Conservation (phyloP, 768 basidiomycete genomes). For the Termitomyces sp. region DNA sequence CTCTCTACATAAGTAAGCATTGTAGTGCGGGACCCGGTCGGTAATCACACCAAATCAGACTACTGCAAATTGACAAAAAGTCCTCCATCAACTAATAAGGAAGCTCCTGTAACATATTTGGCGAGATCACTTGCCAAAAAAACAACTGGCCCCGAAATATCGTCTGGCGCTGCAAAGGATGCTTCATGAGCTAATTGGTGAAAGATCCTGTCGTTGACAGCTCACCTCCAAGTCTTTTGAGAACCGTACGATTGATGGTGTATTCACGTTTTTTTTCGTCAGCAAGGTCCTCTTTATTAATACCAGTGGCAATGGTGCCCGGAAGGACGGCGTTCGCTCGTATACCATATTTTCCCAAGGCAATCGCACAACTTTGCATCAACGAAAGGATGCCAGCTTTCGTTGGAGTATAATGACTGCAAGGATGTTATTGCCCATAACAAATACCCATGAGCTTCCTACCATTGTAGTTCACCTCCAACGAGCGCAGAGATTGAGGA, state of each 20-base stretch:
- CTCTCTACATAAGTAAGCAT: constrained; percentile 4
- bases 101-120: constrained; percentile 63
- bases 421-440: not conserved
- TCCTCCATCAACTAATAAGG: constrained; percentile 67
- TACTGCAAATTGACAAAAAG: constrained; percentile 70
- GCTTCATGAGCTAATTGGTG: not conserved
- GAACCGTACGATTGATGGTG: constrained; percentile 59
- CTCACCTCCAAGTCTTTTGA: constrained; percentile 63
- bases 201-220: not conserved
- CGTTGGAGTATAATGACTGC: constrained; percentile 71
- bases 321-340: constrained; percentile 70
- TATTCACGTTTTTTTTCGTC: constrained; percentile 51
- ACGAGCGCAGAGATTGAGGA: constrained; percentile 79
- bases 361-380: constrained; percentile 78
- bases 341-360: constrained; percentile 72
- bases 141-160: constrained; percentile 69
- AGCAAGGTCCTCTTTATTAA: constrained; percentile 71
- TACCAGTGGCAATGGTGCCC: constrained; percentile 72
- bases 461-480: constrained; percentile 70
- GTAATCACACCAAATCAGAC: not conserved
- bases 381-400: constrained; percentile 74
- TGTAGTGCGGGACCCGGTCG: not conserved
- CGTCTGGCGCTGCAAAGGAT: constrained; percentile 46
- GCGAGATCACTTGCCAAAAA: constrained; percentile 72
- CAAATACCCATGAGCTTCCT: constrained; percentile 6